Evolutionary conservation across 169 alveolate species (phyloP).

Genomic region (Cryptosporidium meleagridis): DNA sequence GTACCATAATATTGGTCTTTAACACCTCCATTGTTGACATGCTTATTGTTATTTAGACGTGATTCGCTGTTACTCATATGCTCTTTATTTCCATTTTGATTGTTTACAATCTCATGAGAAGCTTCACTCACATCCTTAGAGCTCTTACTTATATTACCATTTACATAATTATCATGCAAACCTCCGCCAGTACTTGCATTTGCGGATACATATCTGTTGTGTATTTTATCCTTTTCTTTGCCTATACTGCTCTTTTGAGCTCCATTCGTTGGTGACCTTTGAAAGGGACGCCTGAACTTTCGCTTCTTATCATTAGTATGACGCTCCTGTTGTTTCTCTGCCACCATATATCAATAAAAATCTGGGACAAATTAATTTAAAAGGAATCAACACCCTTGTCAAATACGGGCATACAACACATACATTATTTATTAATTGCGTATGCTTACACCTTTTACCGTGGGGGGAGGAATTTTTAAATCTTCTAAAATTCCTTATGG

Average conservation of each 20-base stretch:
- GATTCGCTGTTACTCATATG: background rate
- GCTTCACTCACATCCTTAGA: conserved; percentile 4
- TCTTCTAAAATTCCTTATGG: background rate
- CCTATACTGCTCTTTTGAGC: conserved; percentile 30
- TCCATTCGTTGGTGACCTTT: conserved; percentile 70
- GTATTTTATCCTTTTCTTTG: conserved; percentile 48
- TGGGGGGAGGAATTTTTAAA: conserved; percentile 47
- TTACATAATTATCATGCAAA: background rate
- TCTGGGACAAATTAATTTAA: conserved; percentile 21
- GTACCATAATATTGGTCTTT: background rate
- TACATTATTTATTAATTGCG: conserved; percentile 38
- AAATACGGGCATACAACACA: conserved; percentile 71
- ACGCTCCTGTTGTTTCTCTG: conserved; percentile 74
- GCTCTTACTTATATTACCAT: background rate
- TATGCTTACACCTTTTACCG: background rate
- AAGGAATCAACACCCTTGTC: conserved; percentile 69
- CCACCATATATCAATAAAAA: conserved; percentile 55
- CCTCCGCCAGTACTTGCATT: conserved; percentile 10
- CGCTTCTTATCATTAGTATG: conserved; percentile 67
- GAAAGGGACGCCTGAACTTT: conserved; percentile 70
- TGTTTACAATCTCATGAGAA: background rate
- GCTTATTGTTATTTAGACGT: background rate
- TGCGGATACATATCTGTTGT: conserved; percentile 38
- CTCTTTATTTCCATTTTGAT: background rate
- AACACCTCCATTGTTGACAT: background rate